Evolutionary conservation across 129 eudicot genomes (phyloP), one percentile per base, ranked within the genome.

Genomic region (Pseudognaphalium luteoalbum): DNA sequence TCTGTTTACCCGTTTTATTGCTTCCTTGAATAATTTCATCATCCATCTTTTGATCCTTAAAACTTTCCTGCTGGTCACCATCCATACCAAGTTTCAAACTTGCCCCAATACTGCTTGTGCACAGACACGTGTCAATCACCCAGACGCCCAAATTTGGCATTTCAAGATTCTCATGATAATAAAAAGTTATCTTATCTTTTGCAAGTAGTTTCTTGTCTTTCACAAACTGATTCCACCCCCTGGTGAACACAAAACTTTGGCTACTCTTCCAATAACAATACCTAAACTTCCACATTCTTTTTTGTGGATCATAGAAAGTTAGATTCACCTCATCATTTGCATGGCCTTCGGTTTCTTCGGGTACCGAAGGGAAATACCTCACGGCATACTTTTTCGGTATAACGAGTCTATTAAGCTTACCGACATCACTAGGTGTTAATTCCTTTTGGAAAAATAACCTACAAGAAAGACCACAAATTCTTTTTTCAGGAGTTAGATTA

Each of bases 181-280:
- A 87, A 77, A 94, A 95, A 35, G 64, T 68, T n/a, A 95, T 70
- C 63, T 64, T 85, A 71, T 95, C 99, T 20, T 72, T 84, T 0
- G 85, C 81, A 72, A 77, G 81, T 5, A 95, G 29, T 5, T 80
- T 82, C 82, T 89, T 91, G 8, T 79, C 94, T 68, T 80, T 89
- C 34, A 95, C 99, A 79, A 95, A 95, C 76, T 80, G 80, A 58
- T 86, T 89, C 99, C 99, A 95, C 1, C 99, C 99, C 60, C 89
- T 80, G 0, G 99, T 89, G 73, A 95, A 91, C 66, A 91, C 97
- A 63, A 73, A 95, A 28, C 94, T 91, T 10, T 91, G 89, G 70
- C 97, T 91, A 78, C 97, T 91, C 86, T 84, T 88, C 93, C 97
- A 91, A 69, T 91, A 91, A 63, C 93, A 88, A 42, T 86, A 88